Base-by-base conservation (phyloP, 2,329 filamentous ascomycete genomes). In the Cyphellophora attinorum region DNA sequence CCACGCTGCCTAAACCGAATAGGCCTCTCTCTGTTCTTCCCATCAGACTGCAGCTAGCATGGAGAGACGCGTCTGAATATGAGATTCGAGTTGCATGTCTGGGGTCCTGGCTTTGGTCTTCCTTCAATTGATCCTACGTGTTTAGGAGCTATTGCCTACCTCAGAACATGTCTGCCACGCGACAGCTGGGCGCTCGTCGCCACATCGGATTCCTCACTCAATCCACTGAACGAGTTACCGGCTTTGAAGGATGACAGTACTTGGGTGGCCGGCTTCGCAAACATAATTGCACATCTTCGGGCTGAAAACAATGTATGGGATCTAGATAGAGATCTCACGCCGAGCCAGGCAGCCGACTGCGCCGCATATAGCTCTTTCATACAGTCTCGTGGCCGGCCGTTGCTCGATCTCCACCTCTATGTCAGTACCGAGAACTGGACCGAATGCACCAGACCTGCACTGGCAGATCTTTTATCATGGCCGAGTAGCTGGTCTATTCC, bases 91-190 rank as follows among this genome's bases (percentile, higher is more conserved):
- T 74, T 98, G 40, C 82, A 94, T 61, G 73, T 94, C 52, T 93
- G 88, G 81, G 88, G 88, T 32, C 79, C 85, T 35, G 88, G 84
- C 27, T 93, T 94, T 57, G 79, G 78, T 27, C 74, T 95, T 29
- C 80, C 89, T 11, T 96, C 91, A 28, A 81, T 96, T 51, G 88
- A 96, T 52, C 70, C 89, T 29, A 84, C 93, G 65, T 96, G 88
- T 55, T 74, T 93, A 41, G 88, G 88, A 17, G 70, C 81, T 28
- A 76, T 94, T 46, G 76, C 83, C 34, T 88, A 88, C 55, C 68
- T 93, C 38, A 72, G 75, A 41, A 66, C 75, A 49, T 70, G 70
- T 38, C 64, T 84, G 15, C 70, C 73, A 21, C 55, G 60, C 37
- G 60, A 65, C 31, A 61, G 72, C 48, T 93, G 82, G 81, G 67